Conservation (phyloP, 495 filamentous ascomycete species). For the Margaritispora aquatica region DNA sequence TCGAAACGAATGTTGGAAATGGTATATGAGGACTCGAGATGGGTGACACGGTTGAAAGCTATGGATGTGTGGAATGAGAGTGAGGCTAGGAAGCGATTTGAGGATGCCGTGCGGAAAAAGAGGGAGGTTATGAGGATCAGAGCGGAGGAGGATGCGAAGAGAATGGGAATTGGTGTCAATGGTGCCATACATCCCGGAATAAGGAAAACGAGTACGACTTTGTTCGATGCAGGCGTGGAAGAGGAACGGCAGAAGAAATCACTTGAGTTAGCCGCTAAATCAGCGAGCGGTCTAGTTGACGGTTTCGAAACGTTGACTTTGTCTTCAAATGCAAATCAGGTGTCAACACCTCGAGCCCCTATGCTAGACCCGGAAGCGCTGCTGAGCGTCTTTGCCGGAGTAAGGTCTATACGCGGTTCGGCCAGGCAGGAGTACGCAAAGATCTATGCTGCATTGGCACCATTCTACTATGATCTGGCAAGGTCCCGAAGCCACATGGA, state of each 20-base stretch:
- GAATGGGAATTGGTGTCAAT: constrained; percentile 31
- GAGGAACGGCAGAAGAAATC: constrained; percentile 41
- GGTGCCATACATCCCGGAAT: constrained; percentile 14
- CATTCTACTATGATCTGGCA: constrained; percentile 80
- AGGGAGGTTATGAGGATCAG: constrained; percentile 51
- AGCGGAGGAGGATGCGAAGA: constrained; percentile 40
- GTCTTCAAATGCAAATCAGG: constrained; percentile 9
- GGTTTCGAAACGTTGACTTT: constrained; percentile 36
- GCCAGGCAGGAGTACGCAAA: constrained; percentile 88
- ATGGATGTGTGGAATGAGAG: constrained; percentile 93
- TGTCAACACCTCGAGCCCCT: constrained; percentile 16
- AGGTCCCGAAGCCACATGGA: constrained; percentile 68
- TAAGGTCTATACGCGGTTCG: constrained; percentile 74
- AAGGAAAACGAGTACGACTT: constrained; percentile 33
- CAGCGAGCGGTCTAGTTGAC: constrained; percentile 24
- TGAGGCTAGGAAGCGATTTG: constrained; percentile 74
- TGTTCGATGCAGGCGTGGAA: constrained; percentile 63
- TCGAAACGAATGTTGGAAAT: constrained; percentile 92
- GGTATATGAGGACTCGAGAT: constrained; percentile 97
- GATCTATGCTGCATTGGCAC: constrained; percentile 79
- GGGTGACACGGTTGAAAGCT: constrained; percentile 73
- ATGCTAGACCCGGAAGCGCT: constrained; percentile 50
- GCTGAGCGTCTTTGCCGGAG: constrained; percentile 59
- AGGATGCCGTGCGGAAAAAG: constrained; percentile 64
- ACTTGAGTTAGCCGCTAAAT: constrained; percentile 10